Evolutionary conservation across 1,139 yeast species (phyloP).

Genomic region (Taiozyma onychis): DNA sequence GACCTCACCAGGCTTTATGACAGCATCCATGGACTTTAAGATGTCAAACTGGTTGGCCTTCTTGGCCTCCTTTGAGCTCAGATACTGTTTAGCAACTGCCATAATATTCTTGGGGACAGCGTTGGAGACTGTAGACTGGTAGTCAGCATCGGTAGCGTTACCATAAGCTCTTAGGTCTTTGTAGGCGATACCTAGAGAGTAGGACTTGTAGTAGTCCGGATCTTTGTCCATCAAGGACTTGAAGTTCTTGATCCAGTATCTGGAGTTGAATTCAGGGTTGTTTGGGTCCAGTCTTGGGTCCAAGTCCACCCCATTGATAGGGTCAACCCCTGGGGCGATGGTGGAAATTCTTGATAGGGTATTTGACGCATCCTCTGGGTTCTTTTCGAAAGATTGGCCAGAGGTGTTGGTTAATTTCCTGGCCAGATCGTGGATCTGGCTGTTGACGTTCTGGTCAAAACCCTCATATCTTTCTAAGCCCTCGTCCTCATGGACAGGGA

Average conservation of each 20-base stretch:
- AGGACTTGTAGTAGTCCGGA: constrained; percentile 59
- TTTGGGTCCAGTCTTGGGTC: constrained; percentile 49
- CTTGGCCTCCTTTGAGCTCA: constrained; percentile 25
- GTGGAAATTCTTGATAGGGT: constrained; percentile 18
- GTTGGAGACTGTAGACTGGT: constrained; percentile 67
- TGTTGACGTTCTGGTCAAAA: constrained; percentile 28
- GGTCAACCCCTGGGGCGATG: constrained; percentile 21
- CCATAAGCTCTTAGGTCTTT: constrained; percentile 68
- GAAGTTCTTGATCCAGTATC: constrained; percentile 71
- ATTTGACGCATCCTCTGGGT: neutral
- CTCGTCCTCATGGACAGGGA: neutral
- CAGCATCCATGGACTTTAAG: constrained; percentile 58
- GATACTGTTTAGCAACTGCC: constrained; percentile 9
- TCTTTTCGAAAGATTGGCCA: no score
- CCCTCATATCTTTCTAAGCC: constrained; percentile 30
- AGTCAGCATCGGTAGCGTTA: constrained; percentile 71
- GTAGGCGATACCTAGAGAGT: constrained; percentile 65
- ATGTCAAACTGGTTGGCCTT: constrained; percentile 42
- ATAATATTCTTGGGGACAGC: constrained; percentile 27
- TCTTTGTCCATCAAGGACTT: constrained; percentile 49
- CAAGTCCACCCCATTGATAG: constrained; percentile 31
- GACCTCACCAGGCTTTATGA: constrained; percentile 64
- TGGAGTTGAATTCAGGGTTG: constrained; percentile 51
- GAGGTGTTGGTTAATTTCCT: constrained; percentile 31
- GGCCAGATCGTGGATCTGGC: constrained; percentile 43